A percentile compares a stretch with the other conserved stretches of the same genome.
These are phyloP conservation scores for Alternaria triticimaculans DNA, from an alignment of 2,329 filamentous ascomycete species.

Conservation along the genomic window DNA sequence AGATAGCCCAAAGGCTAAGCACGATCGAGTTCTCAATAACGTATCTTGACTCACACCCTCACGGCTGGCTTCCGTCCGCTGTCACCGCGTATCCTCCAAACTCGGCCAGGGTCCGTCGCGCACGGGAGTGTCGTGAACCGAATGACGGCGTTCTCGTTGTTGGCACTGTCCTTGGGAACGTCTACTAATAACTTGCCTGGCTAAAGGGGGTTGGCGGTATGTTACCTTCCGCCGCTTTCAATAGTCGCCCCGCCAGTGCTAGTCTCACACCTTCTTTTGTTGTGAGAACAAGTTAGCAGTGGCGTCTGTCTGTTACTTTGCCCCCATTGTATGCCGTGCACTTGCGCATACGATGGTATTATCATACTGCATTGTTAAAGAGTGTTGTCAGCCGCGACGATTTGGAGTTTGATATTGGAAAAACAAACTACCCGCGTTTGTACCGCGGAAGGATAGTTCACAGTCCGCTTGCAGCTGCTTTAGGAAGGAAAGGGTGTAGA, in stretches of 20 bases:
- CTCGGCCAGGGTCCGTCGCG: background rate
- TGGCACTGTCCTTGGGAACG: background rate
- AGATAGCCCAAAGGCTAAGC: background rate
- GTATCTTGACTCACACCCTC: background rate
- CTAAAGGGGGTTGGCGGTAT: background rate
- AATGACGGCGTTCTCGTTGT: background rate
- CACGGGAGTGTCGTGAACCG: background rate
- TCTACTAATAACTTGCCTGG: background rate
- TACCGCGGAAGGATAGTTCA: background rate
- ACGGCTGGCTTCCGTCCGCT: background rate
- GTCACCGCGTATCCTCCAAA: background rate
- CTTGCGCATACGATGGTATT: background rate
- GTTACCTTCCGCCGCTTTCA: background rate
- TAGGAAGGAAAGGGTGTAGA: background rate
- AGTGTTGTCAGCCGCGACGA: background rate
- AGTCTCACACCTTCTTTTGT: background rate
- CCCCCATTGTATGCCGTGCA: background rate
- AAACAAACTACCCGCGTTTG: background rate
- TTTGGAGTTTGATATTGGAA: background rate
- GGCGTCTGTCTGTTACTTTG: background rate
- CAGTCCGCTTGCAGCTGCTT: background rate
- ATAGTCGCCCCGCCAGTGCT: background rate
- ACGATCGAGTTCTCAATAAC: background rate
- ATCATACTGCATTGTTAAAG: background rate
- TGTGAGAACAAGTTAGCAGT: background rate